Conservation (phyloP, 2,329 filamentous ascomycete genomes). For the Dryadomyces sulphureus region DNA sequence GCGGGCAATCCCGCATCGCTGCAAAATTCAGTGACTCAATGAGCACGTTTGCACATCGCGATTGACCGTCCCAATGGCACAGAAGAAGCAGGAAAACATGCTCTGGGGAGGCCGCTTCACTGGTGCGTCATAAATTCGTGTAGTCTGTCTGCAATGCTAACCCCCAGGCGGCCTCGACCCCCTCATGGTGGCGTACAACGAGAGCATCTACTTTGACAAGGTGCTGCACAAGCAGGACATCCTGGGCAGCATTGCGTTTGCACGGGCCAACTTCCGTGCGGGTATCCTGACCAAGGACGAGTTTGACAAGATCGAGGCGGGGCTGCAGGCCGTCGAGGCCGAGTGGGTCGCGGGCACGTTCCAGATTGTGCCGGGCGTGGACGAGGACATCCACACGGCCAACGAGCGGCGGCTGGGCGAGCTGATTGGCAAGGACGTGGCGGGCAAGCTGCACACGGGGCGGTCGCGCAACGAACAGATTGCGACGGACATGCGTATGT, state of each 20-base stretch:
- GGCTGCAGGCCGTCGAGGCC: conserved; percentile 41
- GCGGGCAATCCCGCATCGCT: too few relatives aligned
- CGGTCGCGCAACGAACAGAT: conserved; percentile 85
- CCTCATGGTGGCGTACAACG: conserved; percentile 77
- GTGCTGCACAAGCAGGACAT: conserved; percentile 71
- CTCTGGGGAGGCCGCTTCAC: conserved; percentile 35
- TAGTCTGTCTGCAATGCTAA: background rate
- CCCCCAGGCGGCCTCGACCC: conserved; percentile 60
- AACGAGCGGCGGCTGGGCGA: conserved; percentile 64
- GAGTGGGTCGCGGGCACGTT: conserved; percentile 40
- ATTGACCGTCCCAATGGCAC: conserved; percentile 7
- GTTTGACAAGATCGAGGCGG: conserved; percentile 58
- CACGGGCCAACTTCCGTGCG: conserved; percentile 60
- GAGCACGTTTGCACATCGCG: too few relatives aligned
- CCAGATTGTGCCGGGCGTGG: conserved; percentile 33
- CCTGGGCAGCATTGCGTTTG: conserved; percentile 65
- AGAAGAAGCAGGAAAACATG: conserved; percentile 24
- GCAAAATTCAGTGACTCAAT: too few relatives aligned
- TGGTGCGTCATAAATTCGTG: conserved; percentile 18
- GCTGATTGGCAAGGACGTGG: conserved; percentile 72
- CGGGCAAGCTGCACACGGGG: conserved; percentile 79
- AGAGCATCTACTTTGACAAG: conserved; percentile 65
- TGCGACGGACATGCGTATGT: conserved; percentile 79
- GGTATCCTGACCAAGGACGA: conserved; percentile 61
- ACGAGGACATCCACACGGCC: conserved; percentile 52